Base-by-base conservation (phyloP, 495 filamentous ascomycete genomes). In the Elasticomyces elasticus region DNA sequence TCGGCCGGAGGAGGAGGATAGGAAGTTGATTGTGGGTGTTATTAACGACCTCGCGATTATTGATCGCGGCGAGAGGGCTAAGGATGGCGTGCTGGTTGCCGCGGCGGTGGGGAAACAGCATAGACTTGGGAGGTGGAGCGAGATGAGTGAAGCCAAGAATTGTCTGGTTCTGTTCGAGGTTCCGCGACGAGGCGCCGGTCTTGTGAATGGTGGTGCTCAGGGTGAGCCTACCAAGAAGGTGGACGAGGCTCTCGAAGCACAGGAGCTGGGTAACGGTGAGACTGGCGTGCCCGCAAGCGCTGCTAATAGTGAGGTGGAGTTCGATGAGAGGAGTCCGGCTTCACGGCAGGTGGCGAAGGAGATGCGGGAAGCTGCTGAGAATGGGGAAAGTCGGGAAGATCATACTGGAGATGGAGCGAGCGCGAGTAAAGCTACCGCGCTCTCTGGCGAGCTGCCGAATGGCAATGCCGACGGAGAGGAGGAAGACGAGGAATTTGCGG, bases 71-170 rank as follows among this genome's bases (percentile, higher is more conserved):
- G 84, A 83, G 44, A 73, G 76, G 56, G 82, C 76, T 43, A 77
- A 79, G 52, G 84, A 87, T 28, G 87, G 85, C 13, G 61, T 95
- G 0, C 89, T 83, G 55, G 76, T 98, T 37, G 85, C 90, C 31
- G 85, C 79, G 43, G 92, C 82, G 1, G 75, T 90, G 9, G 90
- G 87, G 19, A 94, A 89, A 64, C 90, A 96, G 69, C 81, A 88
- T 63, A 76, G 87, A 20, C 70, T 94, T 28, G 91, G 86, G 1
- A 75, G 84, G 52, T 96, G 87, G 86, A 76, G 79, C 61, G 79
- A 77, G 60, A 56, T 76, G 1, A 66, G 9, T 22, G 54, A 80
- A 46, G 89, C 80, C 2, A 83, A 80, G 59, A 94, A 90, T 65
- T 85, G 86, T 2, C 83, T 83, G 11, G 75, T 87, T 11, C 74